These are phyloP conservation scores for Phytophthora colocasiae DNA, from an alignment of 352 stramenopile species.

Conservation along the genomic window DNA sequence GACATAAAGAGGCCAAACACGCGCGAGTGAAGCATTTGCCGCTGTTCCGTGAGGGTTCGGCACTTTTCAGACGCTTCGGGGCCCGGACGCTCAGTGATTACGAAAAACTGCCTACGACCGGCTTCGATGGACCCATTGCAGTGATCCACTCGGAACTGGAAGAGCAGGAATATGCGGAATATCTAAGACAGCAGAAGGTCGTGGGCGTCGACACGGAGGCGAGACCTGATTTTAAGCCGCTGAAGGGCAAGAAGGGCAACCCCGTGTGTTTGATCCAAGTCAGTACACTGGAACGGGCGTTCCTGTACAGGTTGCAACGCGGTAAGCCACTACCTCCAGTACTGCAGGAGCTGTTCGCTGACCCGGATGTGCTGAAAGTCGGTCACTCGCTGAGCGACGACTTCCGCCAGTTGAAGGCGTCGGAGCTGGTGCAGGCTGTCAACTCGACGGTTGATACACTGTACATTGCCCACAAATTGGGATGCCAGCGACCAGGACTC, in stretches of 20 bases:
- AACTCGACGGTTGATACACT: constrained; percentile 84
- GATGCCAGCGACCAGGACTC: constrained; percentile 74
- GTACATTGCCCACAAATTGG: constrained; percentile 78
- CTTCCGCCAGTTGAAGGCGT: constrained; percentile 66
- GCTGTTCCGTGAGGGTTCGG: constrained; percentile 69
- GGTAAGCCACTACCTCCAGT: constrained; percentile 59
- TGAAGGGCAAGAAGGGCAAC: constrained; percentile 59
- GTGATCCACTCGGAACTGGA: constrained; percentile 73
- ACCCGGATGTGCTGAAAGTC: constrained; percentile 74
- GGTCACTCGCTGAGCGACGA: constrained; percentile 83
- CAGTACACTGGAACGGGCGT: constrained; percentile 75
- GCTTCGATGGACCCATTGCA: constrained; percentile 62
- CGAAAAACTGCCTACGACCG: constrained; percentile 51
- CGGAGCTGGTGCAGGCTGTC: constrained; percentile 63
- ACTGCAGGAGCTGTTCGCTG: constrained; percentile 64
- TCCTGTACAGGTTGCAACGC: constrained; percentile 75
- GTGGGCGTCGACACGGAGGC: constrained; percentile 84
- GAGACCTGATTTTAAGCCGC: constrained; percentile 61
- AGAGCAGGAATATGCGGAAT: constrained; percentile 54
- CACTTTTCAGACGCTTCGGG: constrained; percentile 57
- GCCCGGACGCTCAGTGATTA: constrained; percentile 58
- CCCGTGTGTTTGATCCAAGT: constrained; percentile 85
- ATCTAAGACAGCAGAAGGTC: constrained; percentile 63
- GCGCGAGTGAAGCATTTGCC: constrained; percentile 68
- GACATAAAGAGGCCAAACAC: constrained; percentile 57